phyloP scores from a whole-genome alignment of 1,139 yeast species.

The Yamadazyma friedrichii region DNA sequence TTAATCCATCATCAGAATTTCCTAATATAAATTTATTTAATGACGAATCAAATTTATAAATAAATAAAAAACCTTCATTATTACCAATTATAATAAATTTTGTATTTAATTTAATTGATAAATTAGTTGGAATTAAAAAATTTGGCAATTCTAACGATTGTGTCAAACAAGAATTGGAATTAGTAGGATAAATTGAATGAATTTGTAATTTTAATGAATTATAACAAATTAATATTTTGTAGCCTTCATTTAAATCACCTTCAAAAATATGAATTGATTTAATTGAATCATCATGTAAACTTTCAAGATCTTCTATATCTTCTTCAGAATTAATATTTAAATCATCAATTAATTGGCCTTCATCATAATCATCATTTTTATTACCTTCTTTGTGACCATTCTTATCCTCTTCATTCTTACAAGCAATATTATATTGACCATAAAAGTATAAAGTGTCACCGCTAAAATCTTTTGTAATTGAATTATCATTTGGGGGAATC shows the following conservation, averaged over 20 bases:
- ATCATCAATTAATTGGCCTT: neutral
- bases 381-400: neutral
- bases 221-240: conserved; percentile 2
- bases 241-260: conserved; percentile 8
- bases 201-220: conserved; percentile 4
- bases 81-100: conserved; percentile 24
- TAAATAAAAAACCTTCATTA: conserved; percentile 23
- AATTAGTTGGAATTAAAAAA: conserved; percentile 2
- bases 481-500: conserved; percentile 24
- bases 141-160: conserved; percentile 13
- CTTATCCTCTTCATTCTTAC: neutral
- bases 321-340: neutral
- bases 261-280: conserved; percentile 4
- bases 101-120: conserved; percentile 22
- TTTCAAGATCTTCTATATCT: neutral
- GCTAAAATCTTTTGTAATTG: conserved; percentile 14
- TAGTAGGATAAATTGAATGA: neutral
- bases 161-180: conserved; percentile 1
- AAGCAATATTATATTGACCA: conserved; percentile 14
- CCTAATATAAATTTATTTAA: conserved; percentile 13
- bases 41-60: conserved; percentile 15
- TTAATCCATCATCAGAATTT: conserved; percentile 21
- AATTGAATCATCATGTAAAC: neutral
- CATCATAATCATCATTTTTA: neutral
- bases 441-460: conserved; percentile 36